phyloP scores from a whole-genome alignment of 305 asterid species.

The Rubia occidens region DNA sequence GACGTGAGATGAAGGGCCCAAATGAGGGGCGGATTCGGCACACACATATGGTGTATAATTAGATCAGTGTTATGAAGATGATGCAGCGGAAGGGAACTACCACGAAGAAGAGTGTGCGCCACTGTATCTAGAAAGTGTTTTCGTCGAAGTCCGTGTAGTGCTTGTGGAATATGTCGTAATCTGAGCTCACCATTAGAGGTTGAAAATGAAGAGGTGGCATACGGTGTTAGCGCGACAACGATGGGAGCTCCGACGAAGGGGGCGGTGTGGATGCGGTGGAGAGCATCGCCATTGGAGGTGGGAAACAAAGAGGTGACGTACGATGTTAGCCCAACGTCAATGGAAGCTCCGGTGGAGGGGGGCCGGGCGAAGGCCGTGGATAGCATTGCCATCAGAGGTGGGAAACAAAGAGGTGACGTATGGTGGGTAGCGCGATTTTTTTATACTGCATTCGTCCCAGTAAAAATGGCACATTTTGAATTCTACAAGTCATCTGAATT shows the following conservation, averaged over 20 bases:
- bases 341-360: too few species aligned
- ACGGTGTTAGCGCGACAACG: too few species aligned
- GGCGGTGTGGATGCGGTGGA: neutral
- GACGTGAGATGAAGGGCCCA: slow-evolving; percentile 2
- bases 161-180: slow-evolving; percentile 52
- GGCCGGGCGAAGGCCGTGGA: too few species aligned
- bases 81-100: slow-evolving; percentile 16
- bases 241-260: neutral
- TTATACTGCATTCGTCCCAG: too few species aligned
- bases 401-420: too few species aligned
- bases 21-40: slow-evolving; percentile 30
- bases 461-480: too few species aligned
- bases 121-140: slow-evolving; percentile 51
- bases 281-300: too few species aligned
- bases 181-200: slow-evolving; percentile 2
- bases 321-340: too few species aligned
- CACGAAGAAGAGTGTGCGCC: slow-evolving; percentile 47
- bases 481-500: too few species aligned
- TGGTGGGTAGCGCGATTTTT: too few species aligned
- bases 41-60: slow-evolving; percentile 53
- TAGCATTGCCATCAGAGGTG: too few species aligned
- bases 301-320: too few species aligned
- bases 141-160: slow-evolving; percentile 63
- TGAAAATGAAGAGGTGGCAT: neutral
- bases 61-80: slow-evolving; percentile 35